Evolutionary conservation across 768 basidiomycete genomes (phyloP).

Genomic region (Collybia sp.): DNA sequence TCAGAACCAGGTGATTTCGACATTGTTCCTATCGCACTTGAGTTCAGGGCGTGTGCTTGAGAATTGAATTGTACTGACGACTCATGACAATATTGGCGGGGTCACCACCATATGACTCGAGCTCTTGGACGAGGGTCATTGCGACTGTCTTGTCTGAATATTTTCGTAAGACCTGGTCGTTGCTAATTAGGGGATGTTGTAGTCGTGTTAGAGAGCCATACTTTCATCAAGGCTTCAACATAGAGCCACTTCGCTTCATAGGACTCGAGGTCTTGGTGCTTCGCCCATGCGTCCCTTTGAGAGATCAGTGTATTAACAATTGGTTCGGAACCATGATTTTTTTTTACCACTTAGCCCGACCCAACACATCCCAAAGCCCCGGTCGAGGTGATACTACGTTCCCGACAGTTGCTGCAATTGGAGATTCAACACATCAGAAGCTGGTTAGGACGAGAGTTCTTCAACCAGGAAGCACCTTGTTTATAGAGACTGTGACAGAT

Average conservation of each 20-base stretch:
- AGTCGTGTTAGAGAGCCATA: slow-evolving; percentile 19
- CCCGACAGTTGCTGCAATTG: slow-evolving; percentile 78
- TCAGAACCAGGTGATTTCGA: slow-evolving; percentile 52
- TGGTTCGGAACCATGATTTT: slow-evolving; percentile 10
- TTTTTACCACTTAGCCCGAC: slow-evolving; percentile 88
- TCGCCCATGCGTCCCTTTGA: slow-evolving; percentile 90
- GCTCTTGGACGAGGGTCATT: slow-evolving; percentile 67
- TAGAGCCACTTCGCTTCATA: slow-evolving; percentile 87
- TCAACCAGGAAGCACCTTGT: slow-evolving; percentile 57
- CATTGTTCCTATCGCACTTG: slow-evolving; percentile 28
- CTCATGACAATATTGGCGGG: slow-evolving; percentile 61
- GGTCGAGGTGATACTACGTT: slow-evolving; percentile 79
- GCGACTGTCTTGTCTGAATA: slow-evolving; percentile 84
- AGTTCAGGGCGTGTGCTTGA: no score
- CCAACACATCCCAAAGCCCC: slow-evolving; percentile 87
- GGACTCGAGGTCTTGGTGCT: slow-evolving; percentile 76
- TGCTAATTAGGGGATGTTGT: background rate
- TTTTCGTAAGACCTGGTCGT: slow-evolving; percentile 62
- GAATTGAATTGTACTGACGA: slow-evolving; percentile 33
- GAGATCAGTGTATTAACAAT: slow-evolving; percentile 5
- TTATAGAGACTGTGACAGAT: slow-evolving; percentile 68
- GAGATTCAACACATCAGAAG: slow-evolving; percentile 4
- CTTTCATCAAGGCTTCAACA: slow-evolving; percentile 84
- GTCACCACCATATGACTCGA: slow-evolving; percentile 73
- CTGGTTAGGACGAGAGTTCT: slow-evolving; percentile 1